These are phyloP conservation scores for Herpomyces periplanetae DNA, from an alignment of 2,329 filamentous ascomycete genomes.

Conservation along the genomic window DNA sequence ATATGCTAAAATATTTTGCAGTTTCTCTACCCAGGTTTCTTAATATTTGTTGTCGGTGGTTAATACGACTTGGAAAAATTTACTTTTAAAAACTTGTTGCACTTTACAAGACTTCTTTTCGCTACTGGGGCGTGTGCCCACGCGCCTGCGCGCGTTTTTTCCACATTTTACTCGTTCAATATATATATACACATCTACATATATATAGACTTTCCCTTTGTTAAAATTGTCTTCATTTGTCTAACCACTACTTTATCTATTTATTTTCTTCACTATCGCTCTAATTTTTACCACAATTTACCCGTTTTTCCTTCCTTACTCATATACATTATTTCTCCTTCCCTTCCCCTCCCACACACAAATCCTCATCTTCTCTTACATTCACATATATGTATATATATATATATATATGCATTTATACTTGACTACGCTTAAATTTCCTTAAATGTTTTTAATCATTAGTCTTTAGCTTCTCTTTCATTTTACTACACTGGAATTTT, in stretches of 20 bases:
- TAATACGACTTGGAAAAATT: no score
- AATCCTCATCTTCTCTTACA: neutral
- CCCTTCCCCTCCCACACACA: neutral
- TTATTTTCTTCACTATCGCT: constrained; percentile 1
- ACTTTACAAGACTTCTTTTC: neutral
- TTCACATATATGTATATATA: constrained; percentile 1
- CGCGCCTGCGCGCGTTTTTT: constrained; percentile 1
- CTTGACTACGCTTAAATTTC: no score
- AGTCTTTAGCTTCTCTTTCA: no score
- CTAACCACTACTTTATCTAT: no score
- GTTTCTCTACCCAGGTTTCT: no score
- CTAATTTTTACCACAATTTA: neutral
- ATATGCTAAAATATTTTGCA: no score
- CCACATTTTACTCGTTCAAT: constrained; percentile 1
- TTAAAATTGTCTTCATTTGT: constrained; percentile 2
- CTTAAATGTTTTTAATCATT: no score
- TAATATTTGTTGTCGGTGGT: no score
- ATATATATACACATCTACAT: constrained; percentile 1
- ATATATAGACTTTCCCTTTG: constrained; percentile 2
- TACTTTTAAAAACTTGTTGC: neutral
- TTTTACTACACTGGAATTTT: no score
- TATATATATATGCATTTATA: no score
- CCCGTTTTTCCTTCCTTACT: constrained; percentile 1
- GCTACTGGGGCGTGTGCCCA: neutral
- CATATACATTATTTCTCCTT: neutral